Percentiles rank a stretch among this genome's conserved stretches.
Conservation (phyloP, 441 rosid genomes). For the Raphanus hybrid region DNA sequence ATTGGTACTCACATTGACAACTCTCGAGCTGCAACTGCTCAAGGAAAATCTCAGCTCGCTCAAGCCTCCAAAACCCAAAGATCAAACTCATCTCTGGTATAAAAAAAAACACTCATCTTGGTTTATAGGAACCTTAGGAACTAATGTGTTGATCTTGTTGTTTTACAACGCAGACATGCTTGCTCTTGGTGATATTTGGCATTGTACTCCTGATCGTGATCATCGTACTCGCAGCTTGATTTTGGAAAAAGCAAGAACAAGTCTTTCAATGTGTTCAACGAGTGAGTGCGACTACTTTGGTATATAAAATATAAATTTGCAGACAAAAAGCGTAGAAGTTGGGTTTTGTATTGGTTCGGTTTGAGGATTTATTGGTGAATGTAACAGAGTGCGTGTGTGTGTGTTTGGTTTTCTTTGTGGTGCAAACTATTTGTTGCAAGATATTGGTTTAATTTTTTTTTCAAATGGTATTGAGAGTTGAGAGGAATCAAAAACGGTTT, state of each 20-base stretch:
- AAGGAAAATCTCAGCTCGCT: conserved; percentile 40
- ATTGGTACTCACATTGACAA: conserved; percentile 77
- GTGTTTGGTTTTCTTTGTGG: conserved; percentile 9
- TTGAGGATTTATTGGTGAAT: conserved; percentile 24
- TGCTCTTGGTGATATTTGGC: conserved; percentile 97
- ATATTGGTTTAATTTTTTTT: not conserved
- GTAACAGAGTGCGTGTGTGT: conserved; percentile 15
- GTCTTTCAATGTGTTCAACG: conserved; percentile 42
- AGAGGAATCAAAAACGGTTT: not conserved
- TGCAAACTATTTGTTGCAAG: conserved; percentile 36
- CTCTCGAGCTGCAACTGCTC: conserved; percentile 82
- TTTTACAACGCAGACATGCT: conserved; percentile 70
- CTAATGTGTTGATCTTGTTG: conserved; percentile 61
- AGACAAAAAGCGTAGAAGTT: conserved; percentile 30
- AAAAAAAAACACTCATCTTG: conserved; percentile 6
- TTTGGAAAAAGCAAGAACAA: conserved; percentile 36
- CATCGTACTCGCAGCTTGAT: conserved; percentile 77
- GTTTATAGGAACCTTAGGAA: not conserved
- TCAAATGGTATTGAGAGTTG: not conserved
- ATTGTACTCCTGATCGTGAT: conserved; percentile 89
- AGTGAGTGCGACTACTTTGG: conserved; percentile 49
- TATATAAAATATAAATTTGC: conserved; percentile 23
- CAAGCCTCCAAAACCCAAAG: conserved; percentile 88
- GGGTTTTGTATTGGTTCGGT: conserved; percentile 25
- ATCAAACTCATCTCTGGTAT: conserved; percentile 97